Percentiles rank a stretch among this genome's conserved stretches.
Evolutionary conservation across 2,329 filamentous ascomycete species (phyloP).

Genomic region (Aspergillus novoparasiticus): DNA sequence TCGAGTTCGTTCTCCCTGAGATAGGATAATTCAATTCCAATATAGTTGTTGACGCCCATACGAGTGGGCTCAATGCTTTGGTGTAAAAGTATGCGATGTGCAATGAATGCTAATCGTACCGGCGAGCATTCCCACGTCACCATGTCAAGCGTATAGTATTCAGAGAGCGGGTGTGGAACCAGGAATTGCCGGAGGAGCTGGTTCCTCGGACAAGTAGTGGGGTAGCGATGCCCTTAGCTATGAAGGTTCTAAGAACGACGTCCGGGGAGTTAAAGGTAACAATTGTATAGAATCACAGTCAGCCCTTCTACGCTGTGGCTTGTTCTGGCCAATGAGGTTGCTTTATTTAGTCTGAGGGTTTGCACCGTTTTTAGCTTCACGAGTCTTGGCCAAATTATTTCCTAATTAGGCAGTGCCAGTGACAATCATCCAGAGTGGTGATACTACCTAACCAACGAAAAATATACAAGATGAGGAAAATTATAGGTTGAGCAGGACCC

Average conservation of each 20-base stretch:
- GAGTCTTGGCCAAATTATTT: not conserved
- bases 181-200: too few species aligned
- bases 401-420: not conserved
- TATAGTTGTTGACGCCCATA: too few species aligned
- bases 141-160: too few species aligned
- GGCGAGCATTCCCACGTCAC: too few species aligned
- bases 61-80: too few species aligned
- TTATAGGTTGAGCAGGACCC: not conserved
- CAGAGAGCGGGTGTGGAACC: too few species aligned
- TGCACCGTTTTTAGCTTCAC: not conserved
- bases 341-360: not conserved
- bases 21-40: too few species aligned
- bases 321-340: not conserved
- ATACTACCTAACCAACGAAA: not conserved
- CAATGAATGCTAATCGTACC: too few species aligned
- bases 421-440: not conserved
- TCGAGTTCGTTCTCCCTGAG: too few species aligned
- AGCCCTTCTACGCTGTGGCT: not conserved
- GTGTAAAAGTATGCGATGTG: too few species aligned
- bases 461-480: not conserved
- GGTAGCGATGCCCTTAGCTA: not conserved
- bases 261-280: not conserved
- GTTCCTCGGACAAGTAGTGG: too few species aligned
- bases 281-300: not conserved
- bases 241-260: not conserved